Percentiles rank a stretch among this genome's conserved stretches.
Evolutionary conservation across 768 basidiomycete species (phyloP).

Genomic region (Pleurotus salmoneostramineus): DNA sequence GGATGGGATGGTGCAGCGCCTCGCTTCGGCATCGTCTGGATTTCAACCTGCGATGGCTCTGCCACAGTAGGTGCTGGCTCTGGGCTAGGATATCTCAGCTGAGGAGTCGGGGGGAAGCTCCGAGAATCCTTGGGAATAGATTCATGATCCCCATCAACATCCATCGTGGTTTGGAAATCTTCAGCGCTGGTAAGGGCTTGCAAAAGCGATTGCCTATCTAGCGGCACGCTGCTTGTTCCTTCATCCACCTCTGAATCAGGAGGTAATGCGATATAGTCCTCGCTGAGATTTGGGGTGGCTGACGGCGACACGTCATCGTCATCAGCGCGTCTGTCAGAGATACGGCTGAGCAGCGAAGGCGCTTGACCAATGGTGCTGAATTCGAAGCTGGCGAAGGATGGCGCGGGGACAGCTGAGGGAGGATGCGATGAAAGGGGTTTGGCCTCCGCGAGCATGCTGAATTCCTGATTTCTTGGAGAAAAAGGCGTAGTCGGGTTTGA

Average conservation of each 20-base stretch:
- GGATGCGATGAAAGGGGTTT: background rate
- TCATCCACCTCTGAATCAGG: background rate
- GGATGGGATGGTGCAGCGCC: too few relatives aligned
- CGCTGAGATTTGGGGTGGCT: constrained; percentile 7
- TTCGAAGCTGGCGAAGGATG: constrained; percentile 36
- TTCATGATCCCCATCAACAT: background rate
- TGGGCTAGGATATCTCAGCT: background rate
- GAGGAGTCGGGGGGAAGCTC: background rate
- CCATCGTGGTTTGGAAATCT: background rate
- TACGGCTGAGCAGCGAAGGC: constrained; percentile 48
- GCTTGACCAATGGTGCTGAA: constrained; percentile 53
- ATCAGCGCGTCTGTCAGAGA: constrained; percentile 29
- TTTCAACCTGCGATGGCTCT: too few relatives aligned
- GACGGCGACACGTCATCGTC: constrained; percentile 13
- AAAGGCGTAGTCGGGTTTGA: too few relatives aligned
- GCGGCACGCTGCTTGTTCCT: background rate
- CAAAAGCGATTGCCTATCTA: constrained; percentile 14
- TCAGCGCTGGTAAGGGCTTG: constrained; percentile 13
- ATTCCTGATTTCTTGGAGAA: too few relatives aligned
- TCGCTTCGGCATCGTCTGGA: too few relatives aligned
- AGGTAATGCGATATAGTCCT: constrained; percentile 1
- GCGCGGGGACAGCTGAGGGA: constrained; percentile 24
- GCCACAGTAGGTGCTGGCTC: background rate
- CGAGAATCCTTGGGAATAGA: background rate
- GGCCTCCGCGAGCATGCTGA: background rate